These are phyloP conservation scores for Thecamonas trahens DNA, from an alignment of 78 protist species.

Conservation along the genomic window DNA sequence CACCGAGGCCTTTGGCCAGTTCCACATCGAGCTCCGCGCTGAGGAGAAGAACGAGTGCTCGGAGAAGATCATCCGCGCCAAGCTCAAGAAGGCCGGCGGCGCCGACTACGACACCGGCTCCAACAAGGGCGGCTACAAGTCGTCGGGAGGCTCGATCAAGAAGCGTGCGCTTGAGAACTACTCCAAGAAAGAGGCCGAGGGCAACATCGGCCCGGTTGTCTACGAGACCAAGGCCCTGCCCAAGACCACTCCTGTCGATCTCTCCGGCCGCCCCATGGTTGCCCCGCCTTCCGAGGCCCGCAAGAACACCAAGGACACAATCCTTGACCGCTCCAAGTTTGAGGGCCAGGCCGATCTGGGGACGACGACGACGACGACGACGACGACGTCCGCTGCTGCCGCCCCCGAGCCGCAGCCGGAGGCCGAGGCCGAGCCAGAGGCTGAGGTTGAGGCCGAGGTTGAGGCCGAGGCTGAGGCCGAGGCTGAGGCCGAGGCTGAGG, in stretches of 20 bases:
- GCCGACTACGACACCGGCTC: conserved; percentile 35
- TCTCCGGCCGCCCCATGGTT: conserved; percentile 8
- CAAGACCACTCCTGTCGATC: conserved; percentile 3
- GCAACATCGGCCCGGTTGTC: neutral
- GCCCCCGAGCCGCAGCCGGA: no score
- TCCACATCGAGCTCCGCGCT: conserved; percentile 4
- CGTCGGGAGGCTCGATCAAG: neutral
- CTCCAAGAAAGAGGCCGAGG: neutral
- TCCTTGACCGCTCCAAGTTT: neutral
- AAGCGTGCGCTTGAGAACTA: neutral
- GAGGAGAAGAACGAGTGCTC: neutral
- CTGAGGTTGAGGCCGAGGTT: no score
- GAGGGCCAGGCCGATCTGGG: neutral
- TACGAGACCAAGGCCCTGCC: neutral
- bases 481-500: no score
- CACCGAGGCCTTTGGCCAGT: neutral
- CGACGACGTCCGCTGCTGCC: no score
- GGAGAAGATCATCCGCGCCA: neutral
- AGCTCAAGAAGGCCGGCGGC: conserved; percentile 25
- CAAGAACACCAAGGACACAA: neutral
- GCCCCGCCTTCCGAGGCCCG: conserved; percentile 1
- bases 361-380: neutral
- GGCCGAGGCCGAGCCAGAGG: no score
- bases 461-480: no score
- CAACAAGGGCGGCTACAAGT: conserved; percentile 9